Conservation (phyloP, 208 protist species). For the Leishmania lainsoni region DNA sequence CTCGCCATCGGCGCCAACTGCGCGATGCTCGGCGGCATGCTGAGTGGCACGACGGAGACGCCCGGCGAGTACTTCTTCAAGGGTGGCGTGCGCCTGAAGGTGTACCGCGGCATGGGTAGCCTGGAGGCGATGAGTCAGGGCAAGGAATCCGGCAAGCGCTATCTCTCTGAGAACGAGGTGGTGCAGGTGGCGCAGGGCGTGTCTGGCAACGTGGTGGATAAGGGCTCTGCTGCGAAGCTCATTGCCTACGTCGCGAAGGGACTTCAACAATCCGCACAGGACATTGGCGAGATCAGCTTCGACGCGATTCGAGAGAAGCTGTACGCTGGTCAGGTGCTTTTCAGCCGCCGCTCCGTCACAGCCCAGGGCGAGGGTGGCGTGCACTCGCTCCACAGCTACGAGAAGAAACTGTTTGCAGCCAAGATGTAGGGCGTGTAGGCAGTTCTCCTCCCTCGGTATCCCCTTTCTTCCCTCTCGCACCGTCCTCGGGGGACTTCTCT, state of each 20-base stretch:
- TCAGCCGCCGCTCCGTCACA: conserved; percentile 89
- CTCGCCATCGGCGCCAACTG: conserved; percentile 91
- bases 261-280: conserved; percentile 93
- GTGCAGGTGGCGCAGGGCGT: conserved; percentile 95
- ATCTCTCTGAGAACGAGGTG: conserved; percentile 89
- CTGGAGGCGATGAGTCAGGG: conserved; percentile 95
- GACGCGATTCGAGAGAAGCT: conserved; percentile 82
- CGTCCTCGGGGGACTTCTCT: neutral
- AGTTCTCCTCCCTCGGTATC: neutral
- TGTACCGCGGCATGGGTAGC: conserved; percentile 96
- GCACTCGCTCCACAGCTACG: conserved; percentile 92
- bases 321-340: conserved; percentile 92
- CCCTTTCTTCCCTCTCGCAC: neutral
- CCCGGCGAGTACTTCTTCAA: conserved; percentile 95
- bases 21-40: conserved; percentile 91
- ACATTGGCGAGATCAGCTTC: conserved; percentile 90
- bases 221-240: conserved; percentile 87
- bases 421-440: conserved; percentile 54
- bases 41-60: conserved; percentile 92
- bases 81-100: conserved; percentile 93
- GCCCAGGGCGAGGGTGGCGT: conserved; percentile 94
- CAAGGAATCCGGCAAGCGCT: conserved; percentile 88
- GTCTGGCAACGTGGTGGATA: conserved; percentile 90
- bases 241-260: conserved; percentile 92
- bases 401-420: conserved; percentile 88